Evolutionary conservation across 768 basidiomycete genomes (phyloP), one percentile per base, ranked within the genome.

Genomic region (Pulveroboletus sp.): DNA sequence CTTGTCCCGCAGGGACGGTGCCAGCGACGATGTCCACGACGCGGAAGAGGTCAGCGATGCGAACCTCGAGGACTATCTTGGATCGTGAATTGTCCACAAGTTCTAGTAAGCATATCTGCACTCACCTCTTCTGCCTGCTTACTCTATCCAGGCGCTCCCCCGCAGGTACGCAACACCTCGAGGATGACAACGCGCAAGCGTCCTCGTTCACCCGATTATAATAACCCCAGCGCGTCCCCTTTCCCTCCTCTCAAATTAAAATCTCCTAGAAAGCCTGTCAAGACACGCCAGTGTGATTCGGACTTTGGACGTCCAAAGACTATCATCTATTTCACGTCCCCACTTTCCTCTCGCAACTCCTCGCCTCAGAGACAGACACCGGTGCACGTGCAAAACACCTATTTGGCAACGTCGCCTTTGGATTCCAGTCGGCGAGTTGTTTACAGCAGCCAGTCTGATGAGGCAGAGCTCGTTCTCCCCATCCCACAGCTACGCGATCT

Each of bases 381-480:
- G 26, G 51, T 5, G 15, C 59, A 27, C 38, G 41, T 15, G 9
- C 51, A 46, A 26, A 46, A 31, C 21, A 39, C 15, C 18, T 28
- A 46, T 38, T 42, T 45, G 43, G 21, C 32, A 31, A 31, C 46
- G n/a, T 65, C 57, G 18, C 60, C 65, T 54, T 45, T 41, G 41
- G 51, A 28, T 55, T 51, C 49, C 61, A 64, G 45, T 50, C 54
- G 38, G 61, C 63, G 73, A 28, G 59, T 79, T 17, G 71, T 85
- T 8, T 81, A 79, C 18, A 84, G 81, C 41, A 86, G 84, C 56
- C 80, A 84, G 62, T 83, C 82, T 42, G 81, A 84, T 54, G 85
- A 85, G 60, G 69, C 75, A 40, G 83, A 86, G 55, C 67, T 84
- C 42, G 64, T 62, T 39, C 46, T 71, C 8, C 69, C 69, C 32